Conservation (phyloP, 108 stramenopile species). For the Cyclotella choctawhatcheeana region DNA sequence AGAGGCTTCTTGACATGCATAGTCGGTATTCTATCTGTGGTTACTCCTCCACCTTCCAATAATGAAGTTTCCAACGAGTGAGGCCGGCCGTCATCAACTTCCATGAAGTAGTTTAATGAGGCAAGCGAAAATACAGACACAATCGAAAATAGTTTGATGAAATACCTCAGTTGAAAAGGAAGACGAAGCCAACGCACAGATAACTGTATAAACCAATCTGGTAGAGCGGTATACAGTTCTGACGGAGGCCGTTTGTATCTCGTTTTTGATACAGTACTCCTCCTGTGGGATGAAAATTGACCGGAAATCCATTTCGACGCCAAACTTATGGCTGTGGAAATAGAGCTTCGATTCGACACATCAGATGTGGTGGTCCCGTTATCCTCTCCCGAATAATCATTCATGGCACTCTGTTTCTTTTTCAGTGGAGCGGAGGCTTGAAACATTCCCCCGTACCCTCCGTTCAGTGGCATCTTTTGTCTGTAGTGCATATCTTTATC, state of each 20-base stretch:
- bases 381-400: constrained; percentile 5
- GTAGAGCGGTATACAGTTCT: neutral
- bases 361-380: neutral
- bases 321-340: constrained; percentile 3
- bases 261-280: neutral
- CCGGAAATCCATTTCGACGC: constrained; percentile 3
- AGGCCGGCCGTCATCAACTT: too few relatives aligned
- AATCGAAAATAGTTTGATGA: constrained; percentile 33
- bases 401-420: neutral
- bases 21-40: constrained; percentile 22
- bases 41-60: constrained; percentile 38
- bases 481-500: neutral
- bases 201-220: neutral
- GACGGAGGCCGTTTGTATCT: neutral
- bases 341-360: neutral
- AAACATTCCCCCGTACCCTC: constrained; percentile 54
- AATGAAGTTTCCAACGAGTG: too few relatives aligned
- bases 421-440: neutral
- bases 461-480: constrained; percentile 39
- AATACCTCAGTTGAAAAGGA: constrained; percentile 35
- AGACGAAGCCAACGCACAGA: constrained; percentile 9
- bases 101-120: constrained; percentile 43
- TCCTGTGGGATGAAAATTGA: neutral
- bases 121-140: constrained; percentile 25
- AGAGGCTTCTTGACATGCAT: constrained; percentile 25